Evolutionary conservation across 2,329 filamentous ascomycete species (phyloP).

Genomic region (Penicillium sp.): DNA sequence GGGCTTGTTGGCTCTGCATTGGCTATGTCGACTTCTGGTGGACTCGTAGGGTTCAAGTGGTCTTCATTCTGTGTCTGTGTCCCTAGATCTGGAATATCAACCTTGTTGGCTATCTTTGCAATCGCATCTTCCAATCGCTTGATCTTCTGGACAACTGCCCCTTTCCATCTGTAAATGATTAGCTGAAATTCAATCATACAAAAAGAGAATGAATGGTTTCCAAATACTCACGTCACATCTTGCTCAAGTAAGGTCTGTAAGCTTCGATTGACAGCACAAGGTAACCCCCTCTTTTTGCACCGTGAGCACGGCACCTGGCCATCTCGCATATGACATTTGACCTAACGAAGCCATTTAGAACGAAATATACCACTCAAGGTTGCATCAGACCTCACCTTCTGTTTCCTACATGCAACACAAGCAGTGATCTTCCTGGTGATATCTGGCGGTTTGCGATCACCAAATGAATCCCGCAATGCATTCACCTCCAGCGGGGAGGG

Average conservation of each 20-base stretch:
- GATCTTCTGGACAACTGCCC: conserved; percentile 42
- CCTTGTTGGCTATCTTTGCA: conserved; percentile 27
- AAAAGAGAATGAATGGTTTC: too few relatives aligned
- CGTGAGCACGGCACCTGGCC: conserved; percentile 44
- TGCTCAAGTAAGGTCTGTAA: conserved; percentile 49
- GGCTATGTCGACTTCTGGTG: not conserved
- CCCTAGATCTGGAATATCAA: conserved; percentile 20
- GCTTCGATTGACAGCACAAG: conserved; percentile 48
- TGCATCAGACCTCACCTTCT: conserved; percentile 21
- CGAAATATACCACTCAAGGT: not conserved
- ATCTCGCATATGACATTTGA: conserved; percentile 49
- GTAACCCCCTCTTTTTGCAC: conserved; percentile 46
- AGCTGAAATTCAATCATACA: not conserved
- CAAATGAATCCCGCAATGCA: conserved; percentile 38
- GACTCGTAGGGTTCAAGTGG: not conserved
- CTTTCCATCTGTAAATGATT: conserved; percentile 43
- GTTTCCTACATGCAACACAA: conserved; percentile 36
- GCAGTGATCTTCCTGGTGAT: conserved; percentile 40
- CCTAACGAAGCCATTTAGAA: conserved; percentile 18
- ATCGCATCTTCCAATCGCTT: conserved; percentile 38
- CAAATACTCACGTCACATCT: conserved; percentile 29
- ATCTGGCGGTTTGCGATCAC: conserved; percentile 40
- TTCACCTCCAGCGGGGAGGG: conserved; percentile 6
- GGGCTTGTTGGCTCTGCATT: not conserved
- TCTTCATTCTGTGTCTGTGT: conserved; percentile 8